phyloP scores from a whole-genome alignment of 2,329 filamentous ascomycete species.

The Ciborinia camelliae region DNA sequence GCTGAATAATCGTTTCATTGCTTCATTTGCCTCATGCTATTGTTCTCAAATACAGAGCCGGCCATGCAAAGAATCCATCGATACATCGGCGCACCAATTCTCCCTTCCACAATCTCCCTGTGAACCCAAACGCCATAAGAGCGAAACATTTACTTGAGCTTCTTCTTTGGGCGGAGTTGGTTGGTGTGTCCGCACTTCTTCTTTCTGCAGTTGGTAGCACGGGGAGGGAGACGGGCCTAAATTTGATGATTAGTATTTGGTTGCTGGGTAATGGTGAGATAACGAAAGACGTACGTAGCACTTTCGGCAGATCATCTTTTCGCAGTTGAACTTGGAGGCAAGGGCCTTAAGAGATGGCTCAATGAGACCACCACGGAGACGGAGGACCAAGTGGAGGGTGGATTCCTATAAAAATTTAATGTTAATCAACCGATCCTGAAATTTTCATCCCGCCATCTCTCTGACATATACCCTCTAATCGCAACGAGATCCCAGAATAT shows the following conservation, averaged over 20 bases:
- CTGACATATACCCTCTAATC: not conserved
- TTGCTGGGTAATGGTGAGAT: not conserved
- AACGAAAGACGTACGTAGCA: constrained; percentile 76
- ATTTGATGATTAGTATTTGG: constrained; percentile 29
- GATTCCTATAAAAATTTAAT: constrained; percentile 66
- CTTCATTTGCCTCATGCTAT: constrained; percentile 21
- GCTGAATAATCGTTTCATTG: constrained; percentile 24
- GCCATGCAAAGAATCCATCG: constrained; percentile 30
- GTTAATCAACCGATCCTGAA: constrained; percentile 24
- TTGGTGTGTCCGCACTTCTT: constrained; percentile 99
- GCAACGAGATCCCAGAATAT: not conserved
- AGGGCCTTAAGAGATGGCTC: constrained; percentile 98
- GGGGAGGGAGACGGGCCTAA: constrained; percentile 81
- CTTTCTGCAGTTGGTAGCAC: constrained; percentile 99
- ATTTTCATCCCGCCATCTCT: not conserved
- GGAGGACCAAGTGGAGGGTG: constrained; percentile 96
- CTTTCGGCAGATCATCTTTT: constrained; percentile 99
- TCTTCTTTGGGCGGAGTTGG: constrained; percentile 99
- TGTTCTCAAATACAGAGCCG: constrained; percentile 21
- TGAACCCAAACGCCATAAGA: constrained; percentile 35
- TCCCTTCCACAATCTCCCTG: constrained; percentile 20
- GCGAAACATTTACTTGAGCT: constrained; percentile 79
- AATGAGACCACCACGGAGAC: constrained; percentile 98
- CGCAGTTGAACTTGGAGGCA: constrained; percentile 99
- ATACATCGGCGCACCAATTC: constrained; percentile 15